These are phyloP conservation scores for Phytophthora megakarya DNA, from an alignment of 352 stramenopile species.

Conservation along the genomic window DNA sequence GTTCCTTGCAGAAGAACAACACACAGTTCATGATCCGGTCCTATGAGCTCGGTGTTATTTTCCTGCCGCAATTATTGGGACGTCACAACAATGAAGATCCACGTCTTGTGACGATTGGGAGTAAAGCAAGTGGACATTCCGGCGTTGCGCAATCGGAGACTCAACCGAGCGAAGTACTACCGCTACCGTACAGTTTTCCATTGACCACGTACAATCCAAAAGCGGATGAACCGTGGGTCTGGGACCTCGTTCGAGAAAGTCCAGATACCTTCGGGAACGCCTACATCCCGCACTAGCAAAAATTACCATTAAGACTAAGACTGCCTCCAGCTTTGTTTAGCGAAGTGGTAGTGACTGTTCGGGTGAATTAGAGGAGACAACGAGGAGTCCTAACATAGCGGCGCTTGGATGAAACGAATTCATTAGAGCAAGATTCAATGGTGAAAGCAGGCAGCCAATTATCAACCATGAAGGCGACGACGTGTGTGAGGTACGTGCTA, in stretches of 20 bases:
- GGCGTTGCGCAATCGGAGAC: conserved; percentile 5
- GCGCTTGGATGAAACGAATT: conserved; percentile 32
- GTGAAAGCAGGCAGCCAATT: background rate
- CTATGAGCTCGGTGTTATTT: conserved; percentile 83
- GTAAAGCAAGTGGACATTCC: conserved; percentile 25
- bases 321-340: conserved; percentile 11
- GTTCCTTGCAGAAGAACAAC: conserved; percentile 69
- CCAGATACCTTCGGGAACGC: conserved; percentile 72
- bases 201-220: conserved; percentile 71
- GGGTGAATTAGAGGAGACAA: conserved; percentile 1
- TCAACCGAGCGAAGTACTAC: conserved; percentile 34
- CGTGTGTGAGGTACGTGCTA: conserved; percentile 30
- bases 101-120: conserved; percentile 46
- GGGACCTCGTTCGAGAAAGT: conserved; percentile 71
- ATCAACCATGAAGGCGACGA: conserved; percentile 36
- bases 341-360: conserved; percentile 26
- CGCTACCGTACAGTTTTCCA: conserved; percentile 73
- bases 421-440: conserved; percentile 15
- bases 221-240: conserved; percentile 80
- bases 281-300: conserved; percentile 56
- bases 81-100: conserved; percentile 2
- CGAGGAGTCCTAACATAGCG: background rate
- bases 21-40: conserved; percentile 84
- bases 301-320: conserved; percentile 1
- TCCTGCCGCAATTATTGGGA: conserved; percentile 49